Base-by-base conservation (phyloP, 2,329 filamentous ascomycete species). In the Pestalotiopsis sp. region DNA sequence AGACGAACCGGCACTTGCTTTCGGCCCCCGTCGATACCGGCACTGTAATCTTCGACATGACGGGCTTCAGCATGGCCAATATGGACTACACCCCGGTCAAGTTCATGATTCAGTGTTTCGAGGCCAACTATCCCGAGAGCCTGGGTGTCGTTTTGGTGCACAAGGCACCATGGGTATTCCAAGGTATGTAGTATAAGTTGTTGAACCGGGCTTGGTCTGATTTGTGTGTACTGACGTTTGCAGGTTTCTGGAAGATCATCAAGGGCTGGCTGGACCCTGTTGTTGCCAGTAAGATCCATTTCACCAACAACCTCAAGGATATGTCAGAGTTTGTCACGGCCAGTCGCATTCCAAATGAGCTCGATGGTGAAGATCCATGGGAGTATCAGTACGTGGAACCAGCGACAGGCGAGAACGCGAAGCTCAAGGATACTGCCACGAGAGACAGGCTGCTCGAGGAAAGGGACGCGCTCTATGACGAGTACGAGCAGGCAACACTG, bases 81-180 rank as follows among this genome's bases (percentile, higher is more conserved):
- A 98, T 99, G 96, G 96, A 99, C 79, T 98, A 98, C 78, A 89
- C 92, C 0, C 95, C 96, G 1, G 93, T 99, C 67, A 99, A 97
- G 76, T 99, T 98, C 82, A 98, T 99, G 92, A 98, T 99, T 80
- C 97, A 97, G 80, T 97, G 94, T 79, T 99, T 99, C 77, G 96
- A 99, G 82, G 96, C 96, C 69, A 98, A 99, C 78, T 99, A 98
- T 74, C 96, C 96, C 0, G 96, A 99, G 79, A 95, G 90, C 61
- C 86, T 99, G 1, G 96, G 95, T 35, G 87, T 92, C 2, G 93
- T 98, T 2, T 87, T 98, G 59, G 93, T 99, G 48, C 96, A 99
- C 84, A 97, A 97, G 79, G 91, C 96, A 0, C 96, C 96, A 3
- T 99, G 96, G 96, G 84, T 99, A 59, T 99, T 99, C 82, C 94